A percentile compares a stretch with the other conserved stretches of the same genome.
Evolutionary conservation across 2,329 filamentous ascomycete species (phyloP).

Genomic region (Aspergillus latus): DNA sequence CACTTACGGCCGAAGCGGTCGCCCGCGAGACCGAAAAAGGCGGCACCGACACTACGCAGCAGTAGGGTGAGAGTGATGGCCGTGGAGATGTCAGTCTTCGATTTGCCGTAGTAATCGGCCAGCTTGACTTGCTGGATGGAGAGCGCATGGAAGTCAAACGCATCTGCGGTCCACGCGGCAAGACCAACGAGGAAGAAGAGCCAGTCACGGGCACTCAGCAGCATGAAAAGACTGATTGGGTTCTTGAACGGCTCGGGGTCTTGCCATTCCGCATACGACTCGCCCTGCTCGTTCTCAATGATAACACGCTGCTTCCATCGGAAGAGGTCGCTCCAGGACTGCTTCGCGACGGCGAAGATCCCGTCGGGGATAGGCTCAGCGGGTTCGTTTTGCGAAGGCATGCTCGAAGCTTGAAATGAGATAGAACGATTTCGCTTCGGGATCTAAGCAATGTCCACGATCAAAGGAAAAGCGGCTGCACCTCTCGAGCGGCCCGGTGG

Average conservation of each 20-base stretch:
- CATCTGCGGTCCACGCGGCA: slow-evolving; percentile 75
- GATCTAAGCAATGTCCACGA: not conserved
- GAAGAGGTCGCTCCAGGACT: slow-evolving; percentile 65
- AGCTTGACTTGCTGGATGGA: slow-evolving; percentile 76
- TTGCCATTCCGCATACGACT: slow-evolving; percentile 68
- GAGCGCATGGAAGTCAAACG: slow-evolving; percentile 80
- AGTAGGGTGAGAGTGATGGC: slow-evolving; percentile 63
- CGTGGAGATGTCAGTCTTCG: slow-evolving; percentile 70
- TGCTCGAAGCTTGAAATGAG: not conserved
- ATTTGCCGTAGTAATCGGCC: slow-evolving; percentile 56
- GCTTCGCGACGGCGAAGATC: slow-evolving; percentile 62
- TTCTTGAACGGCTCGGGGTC: slow-evolving; percentile 65
- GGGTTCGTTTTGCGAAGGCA: slow-evolving; percentile 42
- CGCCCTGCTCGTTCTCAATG: slow-evolving; percentile 54
- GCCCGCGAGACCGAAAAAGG: slow-evolving; percentile 71
- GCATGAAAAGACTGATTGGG: slow-evolving; percentile 66
- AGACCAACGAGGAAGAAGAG: slow-evolving; percentile 74
- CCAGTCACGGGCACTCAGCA: slow-evolving; percentile 68
- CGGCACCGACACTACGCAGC: slow-evolving; percentile 72
- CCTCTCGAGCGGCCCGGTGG: not conserved
- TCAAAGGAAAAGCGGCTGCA: not conserved
- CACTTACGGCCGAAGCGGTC: slow-evolving; percentile 77
- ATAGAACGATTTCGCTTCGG: not conserved
- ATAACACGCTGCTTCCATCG: slow-evolving; percentile 73
- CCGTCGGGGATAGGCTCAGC: slow-evolving; percentile 69